Conservation (phyloP, 2,329 filamentous ascomycete genomes). For the Aspergillus spinulosporus region DNA sequence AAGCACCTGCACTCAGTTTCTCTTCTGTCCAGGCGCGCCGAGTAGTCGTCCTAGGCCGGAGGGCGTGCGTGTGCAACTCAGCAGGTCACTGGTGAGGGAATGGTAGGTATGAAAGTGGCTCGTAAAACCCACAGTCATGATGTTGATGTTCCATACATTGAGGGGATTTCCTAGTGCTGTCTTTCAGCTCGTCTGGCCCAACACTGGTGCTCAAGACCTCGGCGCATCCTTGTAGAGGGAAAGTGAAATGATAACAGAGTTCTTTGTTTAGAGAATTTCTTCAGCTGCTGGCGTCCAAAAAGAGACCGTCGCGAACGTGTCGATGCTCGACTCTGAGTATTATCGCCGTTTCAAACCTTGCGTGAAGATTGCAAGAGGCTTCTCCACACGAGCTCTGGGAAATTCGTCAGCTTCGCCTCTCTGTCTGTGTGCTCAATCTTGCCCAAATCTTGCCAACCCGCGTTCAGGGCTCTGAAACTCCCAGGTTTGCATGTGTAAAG, state of each 20-base stretch:
- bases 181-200: slow-evolving; percentile 4
- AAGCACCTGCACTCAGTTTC: too few relatives aligned
- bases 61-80: slow-evolving; percentile 10
- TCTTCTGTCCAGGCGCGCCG: not conserved
- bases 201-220: not conserved
- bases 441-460: not conserved
- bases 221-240: not conserved
- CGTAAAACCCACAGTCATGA: slow-evolving; percentile 11
- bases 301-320: not conserved
- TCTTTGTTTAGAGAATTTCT: not conserved
- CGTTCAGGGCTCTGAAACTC: slow-evolving; percentile 3
- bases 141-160: slow-evolving; percentile 5
- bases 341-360: not conserved
- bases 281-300: not conserved
- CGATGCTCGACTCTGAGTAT: not conserved
- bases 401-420: slow-evolving; percentile 8
- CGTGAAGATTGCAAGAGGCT: not conserved
- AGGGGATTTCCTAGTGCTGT: slow-evolving; percentile 5
- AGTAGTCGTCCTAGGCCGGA: slow-evolving; percentile 1
- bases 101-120: slow-evolving; percentile 1
- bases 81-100: slow-evolving; percentile 2
- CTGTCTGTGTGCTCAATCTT: not conserved
- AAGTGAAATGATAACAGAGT: not conserved
- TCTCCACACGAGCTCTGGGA: slow-evolving; percentile 9
- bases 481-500: slow-evolving; percentile 3